Evolutionary conservation across 768 basidiomycete species (phyloP), one percentile per base, ranked within the genome.

Genomic region (Leccinum ochraceum): DNA sequence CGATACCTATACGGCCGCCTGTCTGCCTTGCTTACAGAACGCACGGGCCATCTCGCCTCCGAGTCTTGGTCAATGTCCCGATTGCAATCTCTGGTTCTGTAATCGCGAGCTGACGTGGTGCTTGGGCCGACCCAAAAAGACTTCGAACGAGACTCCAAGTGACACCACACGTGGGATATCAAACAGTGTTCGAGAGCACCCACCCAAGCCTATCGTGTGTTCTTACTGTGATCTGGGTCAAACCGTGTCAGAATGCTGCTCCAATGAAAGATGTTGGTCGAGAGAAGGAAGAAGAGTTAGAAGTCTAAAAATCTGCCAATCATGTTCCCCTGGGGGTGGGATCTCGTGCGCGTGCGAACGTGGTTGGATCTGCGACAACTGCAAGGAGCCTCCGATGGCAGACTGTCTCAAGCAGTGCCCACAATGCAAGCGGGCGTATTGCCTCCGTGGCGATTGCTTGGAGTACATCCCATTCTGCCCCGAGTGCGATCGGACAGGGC

Each of bases 61-160:
- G 32, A 32, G 32, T 32, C 10, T 70, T 0, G 67, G 63, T 24
- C 52, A 69, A 57, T 69, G 70, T 42, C 69, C 69, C n/a, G 16
- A 54, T 9, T 71, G 67, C 48, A 13, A 60, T 24, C 58, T 61
- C 52, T 71, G 69, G 69, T 67, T 61, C 53, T 69, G 67, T 50
- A 8, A 22, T 11, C 9, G 20, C 5, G 70, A 71, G 5, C 22
- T 70, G 58, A 60, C 50, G 3, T 71, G 69, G 69, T 71, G 69
- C 53, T 46, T 57, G 1, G 69, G 70, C 44, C 67, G 70, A 54
- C 69, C 69, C 2, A 66, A 39, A 37, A 53, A 60, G 0, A 48
- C 16, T 37, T 1, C 14, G 13, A 16, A 37, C 36, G 11, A 36
- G 36, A 36, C 13, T 37, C 36, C 36, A 16, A 50, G 55, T 9